A percentile compares a stretch with the other conserved stretches of the same genome.
These are phyloP conservation scores for Boletus speciosus DNA, from an alignment of 768 basidiomycete genomes.

Conservation along the genomic window DNA sequence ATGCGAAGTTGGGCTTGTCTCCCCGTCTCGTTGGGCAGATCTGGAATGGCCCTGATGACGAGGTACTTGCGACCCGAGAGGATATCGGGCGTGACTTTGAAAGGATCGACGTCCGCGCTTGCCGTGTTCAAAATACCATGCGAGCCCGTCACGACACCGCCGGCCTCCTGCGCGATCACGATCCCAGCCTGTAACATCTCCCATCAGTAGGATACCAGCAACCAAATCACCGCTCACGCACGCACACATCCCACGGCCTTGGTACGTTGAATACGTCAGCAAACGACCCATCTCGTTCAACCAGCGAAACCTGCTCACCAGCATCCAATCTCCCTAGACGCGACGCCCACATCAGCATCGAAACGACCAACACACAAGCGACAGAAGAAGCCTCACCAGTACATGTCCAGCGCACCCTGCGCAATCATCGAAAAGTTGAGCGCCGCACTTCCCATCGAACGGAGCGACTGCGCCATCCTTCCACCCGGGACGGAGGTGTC, in stretches of 20 bases:
- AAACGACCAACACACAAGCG: neutral
- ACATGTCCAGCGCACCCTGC: conserved; percentile 82
- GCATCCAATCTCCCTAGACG: conserved; percentile 73
- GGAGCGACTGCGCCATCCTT: conserved; percentile 79
- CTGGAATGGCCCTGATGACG: conserved; percentile 67
- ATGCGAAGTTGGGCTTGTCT: conserved; percentile 73
- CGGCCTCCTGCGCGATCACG: conserved; percentile 89
- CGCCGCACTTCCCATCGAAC: conserved; percentile 82
- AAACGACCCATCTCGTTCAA: neutral
- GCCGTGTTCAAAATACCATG: conserved; percentile 44
- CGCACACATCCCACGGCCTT: conserved; percentile 85
- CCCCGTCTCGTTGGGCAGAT: conserved; percentile 60
- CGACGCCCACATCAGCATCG: neutral
- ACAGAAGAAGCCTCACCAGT: conserved; percentile 54
- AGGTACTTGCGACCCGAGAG: conserved; percentile 79
- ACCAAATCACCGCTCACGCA: conserved; percentile 26
- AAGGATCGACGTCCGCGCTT: conserved; percentile 37
- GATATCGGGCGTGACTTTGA: conserved; percentile 65
- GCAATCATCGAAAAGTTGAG: conserved; percentile 83
- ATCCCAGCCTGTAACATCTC: conserved; percentile 64
- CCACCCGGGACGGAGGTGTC: conserved; percentile 66
- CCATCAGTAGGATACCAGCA: neutral
- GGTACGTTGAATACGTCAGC: neutral
- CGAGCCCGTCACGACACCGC: conserved; percentile 74
- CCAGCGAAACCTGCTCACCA: conserved; percentile 38